Conservation (phyloP, 2,329 filamentous ascomycete genomes). For the Monosporascus sp. region DNA sequence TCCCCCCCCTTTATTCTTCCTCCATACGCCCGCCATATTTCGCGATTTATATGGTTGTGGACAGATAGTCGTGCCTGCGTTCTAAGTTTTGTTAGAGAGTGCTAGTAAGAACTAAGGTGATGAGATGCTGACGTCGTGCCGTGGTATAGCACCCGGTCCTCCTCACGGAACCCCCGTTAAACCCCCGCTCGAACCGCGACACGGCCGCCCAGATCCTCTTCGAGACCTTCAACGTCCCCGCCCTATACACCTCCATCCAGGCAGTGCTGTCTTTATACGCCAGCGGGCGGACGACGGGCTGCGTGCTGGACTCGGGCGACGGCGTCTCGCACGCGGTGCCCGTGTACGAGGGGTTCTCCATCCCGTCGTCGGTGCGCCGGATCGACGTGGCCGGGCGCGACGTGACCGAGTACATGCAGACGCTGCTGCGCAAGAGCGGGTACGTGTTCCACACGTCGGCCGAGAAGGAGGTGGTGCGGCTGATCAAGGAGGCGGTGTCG, state of each 20-base stretch:
- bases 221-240: conserved; percentile 97
- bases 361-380: conserved; percentile 88
- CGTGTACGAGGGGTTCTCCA: conserved; percentile 96
- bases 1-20: not conserved
- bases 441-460: conserved; percentile 96
- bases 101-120: not conserved
- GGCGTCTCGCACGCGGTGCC: conserved; percentile 96
- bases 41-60: conserved; percentile 7
- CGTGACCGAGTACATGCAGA: conserved; percentile 92
- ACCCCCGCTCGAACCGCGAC: conserved; percentile 92
- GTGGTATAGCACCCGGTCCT: conserved; percentile 78
- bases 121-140: not conserved
- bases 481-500: conserved; percentile 92
- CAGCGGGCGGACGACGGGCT: conserved; percentile 89
- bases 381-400: conserved; percentile 96
- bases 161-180: conserved; percentile 90
- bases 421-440: conserved; percentile 82
- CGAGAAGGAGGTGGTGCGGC: conserved; percentile 96
- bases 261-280: conserved; percentile 94
- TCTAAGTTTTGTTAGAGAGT: not conserved
- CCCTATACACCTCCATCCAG: conserved; percentile 94
- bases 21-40: not conserved
- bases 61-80: not conserved
- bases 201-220: conserved; percentile 96
- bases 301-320: conserved; percentile 91